Conservation (phyloP, 1,284 basidiomycete species). For the Tilletia walkeri region DNA sequence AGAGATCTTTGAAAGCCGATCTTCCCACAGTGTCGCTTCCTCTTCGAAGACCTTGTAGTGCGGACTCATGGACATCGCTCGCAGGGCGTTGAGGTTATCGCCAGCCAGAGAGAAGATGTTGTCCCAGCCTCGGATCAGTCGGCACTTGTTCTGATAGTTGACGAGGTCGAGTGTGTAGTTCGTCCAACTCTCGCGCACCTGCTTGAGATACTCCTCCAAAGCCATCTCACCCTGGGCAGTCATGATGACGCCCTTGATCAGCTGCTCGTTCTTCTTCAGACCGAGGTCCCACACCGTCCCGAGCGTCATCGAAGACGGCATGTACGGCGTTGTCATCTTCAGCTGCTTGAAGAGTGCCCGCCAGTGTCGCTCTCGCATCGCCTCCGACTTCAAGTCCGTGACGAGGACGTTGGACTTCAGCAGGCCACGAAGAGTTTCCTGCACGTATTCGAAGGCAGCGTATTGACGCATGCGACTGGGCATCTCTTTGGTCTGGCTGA, state of each 20-base stretch:
- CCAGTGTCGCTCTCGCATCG: slow-evolving; percentile 97
- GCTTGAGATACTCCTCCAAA: slow-evolving; percentile 59
- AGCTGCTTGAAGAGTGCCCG: slow-evolving; percentile 94
- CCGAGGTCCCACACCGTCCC: slow-evolving; percentile 97
- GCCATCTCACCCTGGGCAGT: slow-evolving; percentile 90
- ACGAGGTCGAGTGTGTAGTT: slow-evolving; percentile 93
- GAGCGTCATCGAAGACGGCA: slow-evolving; percentile 74
- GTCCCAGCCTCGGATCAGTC: slow-evolving; percentile 88
- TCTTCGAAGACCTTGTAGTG: slow-evolving; percentile 57
- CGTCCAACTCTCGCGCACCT: slow-evolving; percentile 91
- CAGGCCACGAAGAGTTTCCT: slow-evolving; percentile 79
- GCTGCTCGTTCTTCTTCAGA: slow-evolving; percentile 82
- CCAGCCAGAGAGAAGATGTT: slow-evolving; percentile 64
- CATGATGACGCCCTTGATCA: slow-evolving; percentile 90
- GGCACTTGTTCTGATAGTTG: slow-evolving; percentile 98
- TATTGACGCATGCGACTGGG: slow-evolving; percentile 98
- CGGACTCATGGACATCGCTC: slow-evolving; percentile 70
- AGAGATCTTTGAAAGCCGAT: slow-evolving; percentile 51
- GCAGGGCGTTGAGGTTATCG: slow-evolving; percentile 83
- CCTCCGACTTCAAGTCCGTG: slow-evolving; percentile 92
- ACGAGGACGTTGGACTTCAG: slow-evolving; percentile 87
- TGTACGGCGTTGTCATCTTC: slow-evolving; percentile 58
- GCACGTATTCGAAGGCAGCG: slow-evolving; percentile 96
- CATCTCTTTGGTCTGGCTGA: slow-evolving; percentile 94
- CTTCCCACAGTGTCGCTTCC: slow-evolving; percentile 58